phyloP scores from a whole-genome alignment of 805 yeast genomes.

The Cyberlindnera mississippiensis region DNA sequence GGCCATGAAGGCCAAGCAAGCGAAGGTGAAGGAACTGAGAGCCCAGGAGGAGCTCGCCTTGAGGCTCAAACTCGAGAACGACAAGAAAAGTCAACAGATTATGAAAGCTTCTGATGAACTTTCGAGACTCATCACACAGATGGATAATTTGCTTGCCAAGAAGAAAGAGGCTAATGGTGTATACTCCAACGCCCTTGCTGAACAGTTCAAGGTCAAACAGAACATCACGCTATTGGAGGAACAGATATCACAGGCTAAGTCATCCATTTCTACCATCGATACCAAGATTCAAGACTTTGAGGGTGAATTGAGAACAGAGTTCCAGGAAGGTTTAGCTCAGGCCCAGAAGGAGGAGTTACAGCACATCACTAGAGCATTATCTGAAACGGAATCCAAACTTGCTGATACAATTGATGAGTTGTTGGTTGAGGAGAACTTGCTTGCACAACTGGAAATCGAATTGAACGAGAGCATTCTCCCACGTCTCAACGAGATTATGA shows the following conservation, averaged over 20 bases:
- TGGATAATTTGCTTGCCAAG: slow-evolving; percentile 41
- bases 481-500: slow-evolving; percentile 38
- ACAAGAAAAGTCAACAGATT: slow-evolving; percentile 46
- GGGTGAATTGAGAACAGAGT: slow-evolving; percentile 49
- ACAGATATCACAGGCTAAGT: slow-evolving; percentile 5
- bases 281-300: slow-evolving; percentile 35
- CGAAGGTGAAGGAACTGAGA: slow-evolving; percentile 47
- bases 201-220: slow-evolving; percentile 41
- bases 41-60: slow-evolving; percentile 37
- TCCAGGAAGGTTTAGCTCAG: slow-evolving; percentile 46
- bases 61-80: slow-evolving; percentile 36
- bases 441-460: slow-evolving; percentile 49
- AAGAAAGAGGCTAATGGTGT: slow-evolving; percentile 43
- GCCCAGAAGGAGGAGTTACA: slow-evolving; percentile 45
- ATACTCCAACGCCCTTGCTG: slow-evolving; percentile 38
- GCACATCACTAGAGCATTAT: slow-evolving; percentile 33
- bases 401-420: slow-evolving; percentile 37
- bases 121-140: slow-evolving; percentile 30
- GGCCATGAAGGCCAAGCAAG: slow-evolving; percentile 52
- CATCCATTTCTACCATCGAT: slow-evolving; percentile 21
- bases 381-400: slow-evolving; percentile 37
- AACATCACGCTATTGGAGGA: slow-evolving; percentile 30
- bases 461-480: slow-evolving; percentile 56
- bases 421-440: slow-evolving; percentile 41
- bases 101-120: slow-evolving; percentile 45